Evolutionary conservation across 805 yeast species (phyloP).

Genomic region (Candida khao-thaluensis): DNA sequence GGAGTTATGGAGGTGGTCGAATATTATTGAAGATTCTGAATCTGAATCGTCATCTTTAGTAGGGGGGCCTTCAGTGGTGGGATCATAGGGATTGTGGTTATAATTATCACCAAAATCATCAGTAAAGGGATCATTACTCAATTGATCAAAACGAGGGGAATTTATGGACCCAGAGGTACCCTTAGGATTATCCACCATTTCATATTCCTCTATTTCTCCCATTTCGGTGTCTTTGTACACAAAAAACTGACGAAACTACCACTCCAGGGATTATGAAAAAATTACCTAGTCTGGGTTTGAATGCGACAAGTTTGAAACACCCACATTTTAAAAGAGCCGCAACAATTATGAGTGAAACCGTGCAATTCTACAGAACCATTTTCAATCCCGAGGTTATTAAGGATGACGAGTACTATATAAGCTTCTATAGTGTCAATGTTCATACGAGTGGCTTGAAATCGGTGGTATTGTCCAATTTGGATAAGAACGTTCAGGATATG

Average conservation of each 20-base stretch:
- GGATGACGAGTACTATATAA: slow-evolving; percentile 20
- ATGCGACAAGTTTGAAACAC: slow-evolving; percentile 4
- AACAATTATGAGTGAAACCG: slow-evolving; percentile 8
- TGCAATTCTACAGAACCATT: slow-evolving; percentile 22
- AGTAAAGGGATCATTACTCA: too few species aligned
- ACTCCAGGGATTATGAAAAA: too few species aligned
- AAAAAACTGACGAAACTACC: too few species aligned
- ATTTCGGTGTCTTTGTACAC: not conserved
- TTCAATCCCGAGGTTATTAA: slow-evolving; percentile 19
- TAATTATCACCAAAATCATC: too few species aligned
- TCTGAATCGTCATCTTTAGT: not conserved
- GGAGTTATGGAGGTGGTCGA: slow-evolving; percentile 4
- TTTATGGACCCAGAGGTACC: too few species aligned
- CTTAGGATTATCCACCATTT: slow-evolving; percentile 15
- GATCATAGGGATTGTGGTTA: not conserved
- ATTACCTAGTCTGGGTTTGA: slow-evolving; percentile 6
- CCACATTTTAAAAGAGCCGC: too few species aligned
- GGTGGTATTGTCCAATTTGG: slow-evolving; percentile 21
- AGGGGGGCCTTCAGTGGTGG: too few species aligned
- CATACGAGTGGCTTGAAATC: slow-evolving; percentile 24
- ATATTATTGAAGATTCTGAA: slow-evolving; percentile 5
- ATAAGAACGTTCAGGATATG: not conserved
- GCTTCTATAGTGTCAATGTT: slow-evolving; percentile 25
- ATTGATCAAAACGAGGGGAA: too few species aligned
- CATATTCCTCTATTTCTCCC: slow-evolving; percentile 12